phyloP scores from a whole-genome alignment of 257 asterid species.

The Fraxinus excelsior region DNA sequence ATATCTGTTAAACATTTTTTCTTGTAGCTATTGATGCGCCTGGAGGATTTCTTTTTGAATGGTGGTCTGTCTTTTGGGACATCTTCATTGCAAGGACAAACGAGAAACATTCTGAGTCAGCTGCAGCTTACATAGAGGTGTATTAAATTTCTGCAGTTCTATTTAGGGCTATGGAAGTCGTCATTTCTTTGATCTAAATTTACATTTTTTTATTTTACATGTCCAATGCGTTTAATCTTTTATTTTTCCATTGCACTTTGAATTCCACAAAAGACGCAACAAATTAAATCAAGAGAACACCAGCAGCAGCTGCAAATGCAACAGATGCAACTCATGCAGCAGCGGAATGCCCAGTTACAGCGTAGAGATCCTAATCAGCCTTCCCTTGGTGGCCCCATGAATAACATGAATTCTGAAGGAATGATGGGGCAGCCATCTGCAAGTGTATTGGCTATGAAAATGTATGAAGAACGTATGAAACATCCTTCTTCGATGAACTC shows the following conservation, averaged over 20 bases:
- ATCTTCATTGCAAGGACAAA: constrained; percentile 97
- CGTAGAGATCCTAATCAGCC: constrained; percentile 98
- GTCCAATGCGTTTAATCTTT: not conserved
- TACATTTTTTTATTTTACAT: not conserved
- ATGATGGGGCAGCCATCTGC: constrained; percentile 97
- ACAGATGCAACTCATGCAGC: constrained; percentile 95
- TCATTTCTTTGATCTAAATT: constrained; percentile 5
- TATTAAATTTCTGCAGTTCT: constrained; percentile 28
- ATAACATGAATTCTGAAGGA: constrained; percentile 74
- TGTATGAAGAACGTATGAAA: constrained; percentile 95
- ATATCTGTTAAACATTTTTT: not conserved
- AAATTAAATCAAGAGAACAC: constrained; percentile 90
- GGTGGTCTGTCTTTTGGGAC: constrained; percentile 99
- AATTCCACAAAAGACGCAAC: constrained; percentile 67
- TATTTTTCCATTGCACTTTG: not conserved
- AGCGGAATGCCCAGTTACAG: constrained; percentile 85
- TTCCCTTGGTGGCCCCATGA: constrained; percentile 83
- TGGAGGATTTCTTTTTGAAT: constrained; percentile 96
- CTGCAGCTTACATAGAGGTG: constrained; percentile 99
- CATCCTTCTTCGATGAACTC: constrained; percentile 91
- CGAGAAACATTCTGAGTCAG: constrained; percentile 98
- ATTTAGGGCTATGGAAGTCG: not conserved
- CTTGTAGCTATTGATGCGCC: constrained; percentile 97
- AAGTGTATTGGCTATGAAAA: constrained; percentile 88
- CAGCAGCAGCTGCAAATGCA: constrained; percentile 95